phyloP scores from a whole-genome alignment of 768 basidiomycete species.

The Mrakia hoshinonis region DNA sequence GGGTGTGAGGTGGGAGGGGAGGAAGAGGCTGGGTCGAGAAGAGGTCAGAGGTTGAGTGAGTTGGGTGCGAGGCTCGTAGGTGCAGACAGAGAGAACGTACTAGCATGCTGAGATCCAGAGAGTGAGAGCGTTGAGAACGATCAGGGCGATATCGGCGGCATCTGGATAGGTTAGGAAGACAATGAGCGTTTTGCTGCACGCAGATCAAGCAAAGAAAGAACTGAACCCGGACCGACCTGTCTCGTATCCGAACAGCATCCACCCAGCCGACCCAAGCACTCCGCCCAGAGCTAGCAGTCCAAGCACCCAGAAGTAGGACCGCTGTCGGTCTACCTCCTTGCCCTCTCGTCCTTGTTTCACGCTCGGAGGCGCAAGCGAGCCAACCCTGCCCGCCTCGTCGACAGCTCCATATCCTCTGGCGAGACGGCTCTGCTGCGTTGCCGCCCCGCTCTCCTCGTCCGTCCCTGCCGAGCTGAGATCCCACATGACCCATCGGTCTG shows the following conservation, averaged over 20 bases:
- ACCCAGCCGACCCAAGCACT: not conserved
- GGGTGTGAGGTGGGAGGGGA: not conserved
- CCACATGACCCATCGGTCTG: not conserved
- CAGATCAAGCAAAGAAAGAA: too few relatives aligned
- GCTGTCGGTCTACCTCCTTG: not conserved
- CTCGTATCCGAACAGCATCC: not conserved
- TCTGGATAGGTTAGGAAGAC: not conserved
- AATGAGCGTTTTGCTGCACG: not conserved
- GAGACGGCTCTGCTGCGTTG: too few relatives aligned
- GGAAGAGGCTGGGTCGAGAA: conserved; percentile 4
- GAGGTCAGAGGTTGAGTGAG: not conserved
- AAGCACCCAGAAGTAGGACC: not conserved
- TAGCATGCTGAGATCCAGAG: not conserved
- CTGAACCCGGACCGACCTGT: not conserved
- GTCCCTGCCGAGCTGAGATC: too few relatives aligned
- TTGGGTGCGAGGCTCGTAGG: not conserved
- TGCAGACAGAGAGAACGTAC: not conserved
- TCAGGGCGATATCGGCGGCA: not conserved
- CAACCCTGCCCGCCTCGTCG: not conserved
- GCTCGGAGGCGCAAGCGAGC: not conserved
- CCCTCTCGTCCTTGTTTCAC: not conserved
- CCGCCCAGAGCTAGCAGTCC: not conserved
- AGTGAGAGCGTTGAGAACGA: not conserved
- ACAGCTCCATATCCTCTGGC: not conserved
- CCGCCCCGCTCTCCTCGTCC: too few relatives aligned